A percentile compares a stretch with the other conserved stretches of the same genome.
Conservation (phyloP, 2,329 filamentous ascomycete genomes). For the Orbilia quercus region DNA sequence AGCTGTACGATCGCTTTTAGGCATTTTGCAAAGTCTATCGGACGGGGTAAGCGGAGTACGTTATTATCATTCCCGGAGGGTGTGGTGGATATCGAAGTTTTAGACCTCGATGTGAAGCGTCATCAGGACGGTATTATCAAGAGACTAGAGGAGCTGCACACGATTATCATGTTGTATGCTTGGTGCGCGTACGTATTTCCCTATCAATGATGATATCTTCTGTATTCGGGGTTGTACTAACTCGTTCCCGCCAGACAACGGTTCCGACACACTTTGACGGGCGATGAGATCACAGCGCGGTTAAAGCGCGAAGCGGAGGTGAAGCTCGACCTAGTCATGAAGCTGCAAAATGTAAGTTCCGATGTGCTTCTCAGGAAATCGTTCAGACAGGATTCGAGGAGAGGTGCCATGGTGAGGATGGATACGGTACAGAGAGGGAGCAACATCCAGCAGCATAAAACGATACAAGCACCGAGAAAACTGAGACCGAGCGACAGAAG, state of each 20-base stretch:
- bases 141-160: slow-evolving; percentile 81
- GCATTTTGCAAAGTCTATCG: slow-evolving; percentile 69
- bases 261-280: slow-evolving; percentile 38
- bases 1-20: slow-evolving; percentile 54
- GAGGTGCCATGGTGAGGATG: slow-evolving; percentile 9
- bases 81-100: slow-evolving; percentile 74
- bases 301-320: slow-evolving; percentile 31
- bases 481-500: neutral
- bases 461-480: neutral
- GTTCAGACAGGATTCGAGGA: slow-evolving; percentile 23
- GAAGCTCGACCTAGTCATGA: slow-evolving; percentile 38
- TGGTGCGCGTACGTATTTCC: slow-evolving; percentile 72
- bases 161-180: slow-evolving; percentile 82
- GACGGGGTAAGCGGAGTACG: slow-evolving; percentile 73
- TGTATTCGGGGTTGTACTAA: neutral
- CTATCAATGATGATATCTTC: slow-evolving; percentile 22
- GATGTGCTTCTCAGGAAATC: slow-evolving; percentile 4
- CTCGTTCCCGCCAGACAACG: slow-evolving; percentile 35
- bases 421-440: slow-evolving; percentile 1
- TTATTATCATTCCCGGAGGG: slow-evolving; percentile 75
- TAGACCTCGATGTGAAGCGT: slow-evolving; percentile 69
- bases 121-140: slow-evolving; percentile 68
- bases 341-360: neutral
- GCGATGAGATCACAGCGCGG: slow-evolving; percentile 19
- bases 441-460: slow-evolving; percentile 12